Base-by-base conservation (phyloP, 495 filamentous ascomycete species). In the Xylaria curta region DNA sequence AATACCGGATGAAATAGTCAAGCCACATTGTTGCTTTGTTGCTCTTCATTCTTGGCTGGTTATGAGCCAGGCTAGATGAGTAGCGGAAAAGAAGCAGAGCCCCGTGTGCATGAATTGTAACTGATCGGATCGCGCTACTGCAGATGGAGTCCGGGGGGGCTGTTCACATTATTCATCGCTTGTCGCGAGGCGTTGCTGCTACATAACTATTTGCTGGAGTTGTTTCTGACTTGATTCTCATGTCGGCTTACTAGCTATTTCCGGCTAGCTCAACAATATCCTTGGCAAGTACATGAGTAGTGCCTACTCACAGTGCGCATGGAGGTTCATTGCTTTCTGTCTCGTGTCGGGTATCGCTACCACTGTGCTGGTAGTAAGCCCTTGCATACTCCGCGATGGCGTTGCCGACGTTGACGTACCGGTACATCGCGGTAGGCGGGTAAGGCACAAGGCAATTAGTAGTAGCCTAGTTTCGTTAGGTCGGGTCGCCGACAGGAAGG, bases 161-260 rank as follows among this genome's bases (percentile, higher is more conserved):
- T 42, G 38, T 42, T 42, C 36, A 42, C 13, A 42, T 67, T 67
- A 67, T 67, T 67, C 53, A 68, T 68, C 51, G 66, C 66, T 68
- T 44, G 66, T 47, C 7, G 53, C 66, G 53, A 68, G 66, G 66
- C 66, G 38, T 59, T 28, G 66, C 28, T n/a, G n/a, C 33, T 68
- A n/a, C n/a, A n/a, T n/a, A n/a, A n/a, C 38, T 68, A 68, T 68
- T 68, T 68, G 53, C 53, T 36, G 36, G 38, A 12, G 53, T 17
- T 17, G 66, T 58, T 33, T 68, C 53, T 60, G 38, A 36, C 51
- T 47, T 68, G 66, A 68, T 51, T 56, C 65, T 68, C 38, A 58
- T 60, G 33, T 60, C 51, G 26, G 6, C 21, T n/a, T 24, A 26
- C 66, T 68, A 68, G 15, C 66, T 24, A 0, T 17, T 36, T 42